phyloP scores from a whole-genome alignment of 1,284 basidiomycete genomes.

The Ganoderma leucocontextum region DNA sequence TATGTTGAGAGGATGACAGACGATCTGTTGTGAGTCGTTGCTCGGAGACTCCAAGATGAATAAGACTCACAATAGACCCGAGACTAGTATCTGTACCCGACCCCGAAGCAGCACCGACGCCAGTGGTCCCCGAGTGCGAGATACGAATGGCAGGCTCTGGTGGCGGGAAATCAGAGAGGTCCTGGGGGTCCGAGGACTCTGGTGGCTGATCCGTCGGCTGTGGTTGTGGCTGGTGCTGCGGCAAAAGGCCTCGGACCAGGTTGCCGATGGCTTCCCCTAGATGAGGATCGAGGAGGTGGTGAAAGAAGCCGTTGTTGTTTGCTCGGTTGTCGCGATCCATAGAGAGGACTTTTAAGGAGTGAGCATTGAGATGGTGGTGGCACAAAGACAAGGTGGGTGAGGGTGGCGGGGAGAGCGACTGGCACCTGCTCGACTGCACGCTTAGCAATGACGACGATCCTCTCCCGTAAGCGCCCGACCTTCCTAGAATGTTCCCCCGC shows the following conservation, averaged over 20 bases:
- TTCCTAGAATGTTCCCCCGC: constrained; percentile 28
- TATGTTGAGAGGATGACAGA: neutral
- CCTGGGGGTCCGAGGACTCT: constrained; percentile 12
- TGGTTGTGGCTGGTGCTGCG: constrained; percentile 20
- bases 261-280: constrained; percentile 29
- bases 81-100: neutral
- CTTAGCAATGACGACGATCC: constrained; percentile 17
- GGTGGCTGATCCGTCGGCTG: constrained; percentile 9
- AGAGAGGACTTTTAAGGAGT: constrained; percentile 8
- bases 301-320: constrained; percentile 26
- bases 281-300: constrained; percentile 30
- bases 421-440: neutral
- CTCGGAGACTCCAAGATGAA: neutral
- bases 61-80: neutral
- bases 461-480: constrained; percentile 16
- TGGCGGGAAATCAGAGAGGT: constrained; percentile 16
- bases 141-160: neutral
- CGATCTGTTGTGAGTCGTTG: neutral
- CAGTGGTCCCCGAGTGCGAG: neutral
- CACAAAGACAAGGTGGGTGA: constrained; percentile 18
- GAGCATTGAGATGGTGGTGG: constrained; percentile 26
- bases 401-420: neutral
- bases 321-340: constrained; percentile 35
- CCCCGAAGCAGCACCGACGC: neutral
- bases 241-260: constrained; percentile 29